phyloP scores from a whole-genome alignment of 177 flowering plant species.

The Vitis hybrid region DNA sequence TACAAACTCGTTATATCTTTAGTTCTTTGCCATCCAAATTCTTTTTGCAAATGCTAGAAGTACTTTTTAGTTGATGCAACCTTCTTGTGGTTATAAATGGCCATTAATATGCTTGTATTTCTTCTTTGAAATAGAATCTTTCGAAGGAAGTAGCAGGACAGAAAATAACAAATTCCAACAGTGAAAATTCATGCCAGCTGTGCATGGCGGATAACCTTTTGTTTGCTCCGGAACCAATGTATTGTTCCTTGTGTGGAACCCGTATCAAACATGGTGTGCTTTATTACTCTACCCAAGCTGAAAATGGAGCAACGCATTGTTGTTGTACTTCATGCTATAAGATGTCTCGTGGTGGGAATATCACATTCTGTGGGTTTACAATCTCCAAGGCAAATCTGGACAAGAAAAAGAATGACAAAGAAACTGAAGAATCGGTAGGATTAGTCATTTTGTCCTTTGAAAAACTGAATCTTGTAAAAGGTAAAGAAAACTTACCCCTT shows the following conservation, averaged over 20 bases:
- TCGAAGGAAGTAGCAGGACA: constrained; percentile 19
- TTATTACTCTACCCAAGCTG: constrained; percentile 32
- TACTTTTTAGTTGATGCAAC: no score
- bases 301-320: constrained; percentile 14
- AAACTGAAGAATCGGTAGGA: constrained; percentile 52
- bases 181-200: constrained; percentile 44
- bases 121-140: constrained; percentile 21
- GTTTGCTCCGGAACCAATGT: constrained; percentile 38
- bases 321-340: constrained; percentile 50
- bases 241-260: constrained; percentile 44
- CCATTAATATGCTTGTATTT: not conserved
- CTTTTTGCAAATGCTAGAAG: no score
- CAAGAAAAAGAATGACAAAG: constrained; percentile 42
- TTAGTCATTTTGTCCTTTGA: not conserved
- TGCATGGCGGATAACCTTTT: constrained; percentile 38
- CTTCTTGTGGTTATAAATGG: no score
- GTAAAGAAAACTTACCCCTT: not conserved
- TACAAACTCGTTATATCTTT: no score
- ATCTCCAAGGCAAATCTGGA: constrained; percentile 34
- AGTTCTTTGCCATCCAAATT: no score
- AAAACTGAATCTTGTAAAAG: not conserved
- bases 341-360: constrained; percentile 17
- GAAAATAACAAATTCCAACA: not conserved
- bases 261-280: constrained; percentile 30
- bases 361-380: constrained; percentile 26